Conservation (phyloP, 352 stramenopile species). For the Phytophthora rubi region DNA sequence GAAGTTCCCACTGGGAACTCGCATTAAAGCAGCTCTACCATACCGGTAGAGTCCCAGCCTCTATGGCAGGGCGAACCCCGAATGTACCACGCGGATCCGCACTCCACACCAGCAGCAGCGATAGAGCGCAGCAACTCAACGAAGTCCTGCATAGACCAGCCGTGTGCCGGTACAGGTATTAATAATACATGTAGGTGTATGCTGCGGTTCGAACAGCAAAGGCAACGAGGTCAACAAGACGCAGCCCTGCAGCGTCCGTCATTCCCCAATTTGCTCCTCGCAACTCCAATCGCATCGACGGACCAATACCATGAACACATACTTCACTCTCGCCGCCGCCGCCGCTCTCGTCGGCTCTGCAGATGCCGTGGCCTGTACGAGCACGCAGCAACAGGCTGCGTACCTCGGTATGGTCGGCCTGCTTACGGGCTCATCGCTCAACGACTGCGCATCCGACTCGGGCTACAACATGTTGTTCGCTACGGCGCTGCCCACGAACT, state of each 20-base stretch:
- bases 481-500: slow-evolving; percentile 28
- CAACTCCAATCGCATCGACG: slow-evolving; percentile 1
- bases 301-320: slow-evolving; percentile 34
- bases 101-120: too few species aligned
- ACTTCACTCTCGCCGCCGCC: slow-evolving; percentile 15
- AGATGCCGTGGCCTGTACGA: slow-evolving; percentile 22
- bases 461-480: slow-evolving; percentile 53
- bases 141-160: not conserved
- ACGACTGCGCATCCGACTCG: slow-evolving; percentile 22
- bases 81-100: slow-evolving; percentile 13
- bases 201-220: slow-evolving; percentile 22
- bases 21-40: slow-evolving; percentile 2
- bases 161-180: too few species aligned
- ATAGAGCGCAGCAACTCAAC: too few species aligned
- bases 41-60: not conserved
- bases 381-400: slow-evolving; percentile 16
- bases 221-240: slow-evolving; percentile 10
- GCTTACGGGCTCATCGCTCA: slow-evolving; percentile 26
- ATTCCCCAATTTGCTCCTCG: slow-evolving; percentile 40
- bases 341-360: slow-evolving; percentile 19
- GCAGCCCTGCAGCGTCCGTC: not conserved
- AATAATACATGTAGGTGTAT: too few species aligned
- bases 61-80: slow-evolving; percentile 1
- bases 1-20: too few species aligned
- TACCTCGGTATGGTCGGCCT: slow-evolving; percentile 38